phyloP scores from a whole-genome alignment of 2,329 filamentous ascomycete genomes.

The Elsinoe ampelina region DNA sequence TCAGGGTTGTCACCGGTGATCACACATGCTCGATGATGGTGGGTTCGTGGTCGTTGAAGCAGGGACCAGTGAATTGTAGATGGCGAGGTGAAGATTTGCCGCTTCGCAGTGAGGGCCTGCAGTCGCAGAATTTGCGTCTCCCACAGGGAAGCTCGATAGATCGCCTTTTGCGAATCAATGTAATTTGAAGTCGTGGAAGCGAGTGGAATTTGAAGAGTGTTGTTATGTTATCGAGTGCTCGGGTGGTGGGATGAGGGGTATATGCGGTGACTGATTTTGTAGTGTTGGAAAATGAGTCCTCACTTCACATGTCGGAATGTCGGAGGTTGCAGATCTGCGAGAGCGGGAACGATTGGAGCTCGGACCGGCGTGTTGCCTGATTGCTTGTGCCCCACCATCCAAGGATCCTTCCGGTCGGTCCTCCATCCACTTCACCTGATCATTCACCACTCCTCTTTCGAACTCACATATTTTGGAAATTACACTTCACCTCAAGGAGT shows the following conservation, averaged over 20 bases:
- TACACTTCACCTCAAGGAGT: neutral
- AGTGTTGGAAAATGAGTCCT: neutral
- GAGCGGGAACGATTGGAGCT: slow-evolving; percentile 4
- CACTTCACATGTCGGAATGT: neutral
- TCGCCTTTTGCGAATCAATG: neutral
- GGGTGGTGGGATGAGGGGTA: neutral
- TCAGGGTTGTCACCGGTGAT: neutral
- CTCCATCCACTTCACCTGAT: neutral
- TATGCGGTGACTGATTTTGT: neutral
- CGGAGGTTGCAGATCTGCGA: neutral
- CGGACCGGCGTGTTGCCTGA: slow-evolving; percentile 1
- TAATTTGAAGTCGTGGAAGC: neutral
- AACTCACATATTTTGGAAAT: neutral
- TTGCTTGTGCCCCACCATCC: slow-evolving; percentile 9
- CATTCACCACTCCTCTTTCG: neutral
- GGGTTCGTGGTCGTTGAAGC: neutral
- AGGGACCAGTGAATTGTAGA: neutral
- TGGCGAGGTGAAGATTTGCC: neutral
- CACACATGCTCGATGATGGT: neutral
- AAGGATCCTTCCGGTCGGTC: no score
- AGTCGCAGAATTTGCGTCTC: neutral
- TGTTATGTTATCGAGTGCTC: neutral
- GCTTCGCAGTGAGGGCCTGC: neutral
- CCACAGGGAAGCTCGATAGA: neutral
- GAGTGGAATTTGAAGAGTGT: neutral